These are phyloP conservation scores for Verticillium alfalfae DNA, from an alignment of 2,329 filamentous ascomycete species.

Conservation along the genomic window DNA sequence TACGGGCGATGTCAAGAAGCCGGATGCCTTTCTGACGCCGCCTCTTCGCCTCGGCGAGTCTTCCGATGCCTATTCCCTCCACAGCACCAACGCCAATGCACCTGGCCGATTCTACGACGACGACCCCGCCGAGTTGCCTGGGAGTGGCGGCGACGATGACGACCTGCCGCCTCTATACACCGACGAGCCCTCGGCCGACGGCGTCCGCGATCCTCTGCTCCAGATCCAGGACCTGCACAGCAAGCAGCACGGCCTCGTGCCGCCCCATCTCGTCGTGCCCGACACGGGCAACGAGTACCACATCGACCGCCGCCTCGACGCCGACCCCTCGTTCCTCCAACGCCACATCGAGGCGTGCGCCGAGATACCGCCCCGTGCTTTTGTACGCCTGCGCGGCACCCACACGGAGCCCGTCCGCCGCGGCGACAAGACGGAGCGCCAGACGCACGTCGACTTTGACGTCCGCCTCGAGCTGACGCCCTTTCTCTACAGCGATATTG, in stretches of 20 bases:
- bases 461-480: slow-evolving; percentile 53
- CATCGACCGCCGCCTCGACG: slow-evolving; percentile 38
- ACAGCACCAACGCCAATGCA: slow-evolving; percentile 15
- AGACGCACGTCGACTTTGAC: slow-evolving; percentile 52
- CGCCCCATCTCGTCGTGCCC: slow-evolving; percentile 21
- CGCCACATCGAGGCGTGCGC: slow-evolving; percentile 37
- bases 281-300: slow-evolving; percentile 32
- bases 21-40: slow-evolving; percentile 1
- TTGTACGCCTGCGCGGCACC: slow-evolving; percentile 45
- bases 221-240: slow-evolving; percentile 3
- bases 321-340: slow-evolving; percentile 36
- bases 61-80: slow-evolving; percentile 18
- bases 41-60: slow-evolving; percentile 16
- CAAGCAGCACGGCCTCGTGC: slow-evolving; percentile 10
- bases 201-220: slow-evolving; percentile 15
- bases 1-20: slow-evolving; percentile 1
- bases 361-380: slow-evolving; percentile 44
- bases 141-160: slow-evolving; percentile 36
- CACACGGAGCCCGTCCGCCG: slow-evolving; percentile 41
- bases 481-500: slow-evolving; percentile 44
- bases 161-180: slow-evolving; percentile 41
- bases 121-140: slow-evolving; percentile 25
- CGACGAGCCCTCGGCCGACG: slow-evolving; percentile 24
- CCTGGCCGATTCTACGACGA: slow-evolving; percentile 24
- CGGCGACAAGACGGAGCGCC: slow-evolving; percentile 39